Percentiles rank a stretch among this genome's conserved stretches.
These are phyloP conservation scores for Umbelopsis isabellina DNA, from an alignment of 192 early-diverging fungal genomes.

Conservation along the genomic window DNA sequence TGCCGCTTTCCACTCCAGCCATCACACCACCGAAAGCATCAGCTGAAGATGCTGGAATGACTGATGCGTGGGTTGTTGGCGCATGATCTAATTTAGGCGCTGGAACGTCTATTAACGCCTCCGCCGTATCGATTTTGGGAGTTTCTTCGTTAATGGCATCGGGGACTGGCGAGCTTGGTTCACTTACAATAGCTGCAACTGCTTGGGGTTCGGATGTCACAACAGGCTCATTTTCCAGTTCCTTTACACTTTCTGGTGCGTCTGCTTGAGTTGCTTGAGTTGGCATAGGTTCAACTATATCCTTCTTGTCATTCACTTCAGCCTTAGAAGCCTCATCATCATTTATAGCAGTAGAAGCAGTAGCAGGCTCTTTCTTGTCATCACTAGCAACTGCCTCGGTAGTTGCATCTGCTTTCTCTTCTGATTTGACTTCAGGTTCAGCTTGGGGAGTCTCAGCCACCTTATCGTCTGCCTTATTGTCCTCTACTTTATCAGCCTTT, in stretches of 20 bases:
- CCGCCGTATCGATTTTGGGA: background rate
- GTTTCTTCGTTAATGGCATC: background rate
- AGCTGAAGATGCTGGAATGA: conserved; percentile 11
- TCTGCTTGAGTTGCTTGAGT: background rate
- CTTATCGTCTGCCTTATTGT: background rate
- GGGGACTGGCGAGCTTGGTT: conserved; percentile 11
- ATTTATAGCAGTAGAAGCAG: too few relatives aligned
- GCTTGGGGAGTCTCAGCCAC: too few relatives aligned
- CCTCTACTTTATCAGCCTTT: background rate
- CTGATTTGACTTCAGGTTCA: background rate
- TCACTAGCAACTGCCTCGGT: background rate
- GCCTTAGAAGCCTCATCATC: too few relatives aligned
- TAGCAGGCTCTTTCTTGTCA: background rate
- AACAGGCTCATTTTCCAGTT: too few relatives aligned
- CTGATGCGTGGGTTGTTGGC: background rate
- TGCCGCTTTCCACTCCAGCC: background rate
- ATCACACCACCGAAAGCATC: background rate
- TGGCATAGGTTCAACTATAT: background rate
- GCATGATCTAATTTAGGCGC: background rate
- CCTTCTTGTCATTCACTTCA: too few relatives aligned
- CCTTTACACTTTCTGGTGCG: background rate
- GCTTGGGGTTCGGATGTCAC: background rate
- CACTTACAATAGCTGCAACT: background rate
- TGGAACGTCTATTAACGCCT: background rate
- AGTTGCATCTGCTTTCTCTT: background rate